Base-by-base conservation (phyloP, 192 early-diverging fungal species). In the Borealophlyctis nickersoniae region DNA sequence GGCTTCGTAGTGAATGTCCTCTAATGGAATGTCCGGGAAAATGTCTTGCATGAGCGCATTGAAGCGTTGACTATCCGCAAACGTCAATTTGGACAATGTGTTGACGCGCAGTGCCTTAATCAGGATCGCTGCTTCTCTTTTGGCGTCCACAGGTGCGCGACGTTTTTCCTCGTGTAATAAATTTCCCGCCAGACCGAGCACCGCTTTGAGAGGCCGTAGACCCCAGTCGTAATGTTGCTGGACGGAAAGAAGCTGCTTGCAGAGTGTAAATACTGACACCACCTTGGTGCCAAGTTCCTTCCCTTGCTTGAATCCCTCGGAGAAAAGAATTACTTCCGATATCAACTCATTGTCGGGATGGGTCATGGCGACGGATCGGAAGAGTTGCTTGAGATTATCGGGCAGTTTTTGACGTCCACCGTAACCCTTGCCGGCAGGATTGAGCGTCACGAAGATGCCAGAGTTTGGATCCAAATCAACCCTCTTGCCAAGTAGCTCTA, bases 141-240 rank as follows among this genome's bases (percentile, higher is more conserved):
- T 35, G 0, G 27, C 26, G 36, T 69, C 56, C 16, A 80, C 62
- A 0, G 58, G 23, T 7, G 50, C 67, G 16, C 22, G 26, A 14
- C 60, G 52, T 55, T 36, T 24, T 53, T 80, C 81, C 24, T 72
- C 67, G 36, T 83, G 81, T 9, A 85, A 31, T 24, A 85, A 62
- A 14, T 65, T 62, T 2, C 83, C 83, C 23, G 81, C 81, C 13
- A 81, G 58, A 36, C 77, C 65, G 0, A 85, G 58, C 31, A 80
- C 74, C 0, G 81, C 76, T 65, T 85, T 85, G 13, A 85, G 57
- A 22, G 83, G 81, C 4, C 83, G 64, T 23, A 85, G 57, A 33
- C 83, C 83, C 83, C 83, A 85, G 48, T 85, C 83, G 58, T 85
- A 85, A 49, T 85, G 83, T 53, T 81, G 79, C 52, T 78, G 73